These are phyloP conservation scores for Sarocladium kiliense DNA, from an alignment of 2,329 filamentous ascomycete genomes.

Conservation along the genomic window DNA sequence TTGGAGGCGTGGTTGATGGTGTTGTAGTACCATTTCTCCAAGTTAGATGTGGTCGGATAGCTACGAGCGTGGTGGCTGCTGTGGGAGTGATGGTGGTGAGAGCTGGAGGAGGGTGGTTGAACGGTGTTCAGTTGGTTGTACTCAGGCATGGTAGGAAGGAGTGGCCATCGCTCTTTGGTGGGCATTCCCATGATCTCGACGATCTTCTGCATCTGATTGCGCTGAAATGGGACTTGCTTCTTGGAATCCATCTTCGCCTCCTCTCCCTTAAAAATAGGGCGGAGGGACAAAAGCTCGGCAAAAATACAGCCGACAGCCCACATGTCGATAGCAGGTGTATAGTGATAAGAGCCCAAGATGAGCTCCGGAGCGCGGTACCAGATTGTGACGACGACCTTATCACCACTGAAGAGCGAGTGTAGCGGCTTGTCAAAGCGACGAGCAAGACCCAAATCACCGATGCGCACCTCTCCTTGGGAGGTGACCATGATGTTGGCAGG, in stretches of 20 bases:
- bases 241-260: conserved; percentile 99
- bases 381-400: conserved; percentile 98
- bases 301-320: conserved; percentile 99
- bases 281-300: conserved; percentile 81
- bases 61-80: conserved; percentile 23
- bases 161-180: conserved; percentile 82
- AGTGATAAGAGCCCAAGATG: conserved; percentile 87
- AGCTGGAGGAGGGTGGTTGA: conserved; percentile 43
- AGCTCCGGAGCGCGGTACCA: conserved; percentile 98
- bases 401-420: conserved; percentile 84
- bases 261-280: conserved; percentile 97
- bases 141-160: conserved; percentile 81
- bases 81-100: conserved; percentile 39
- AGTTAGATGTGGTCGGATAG: conserved; percentile 35
- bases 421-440: conserved; percentile 91
- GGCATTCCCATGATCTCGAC: conserved; percentile 93
- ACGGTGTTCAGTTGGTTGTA: conserved; percentile 63
- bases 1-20: conserved; percentile 56
- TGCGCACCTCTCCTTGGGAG: conserved; percentile 81
- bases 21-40: conserved; percentile 78
- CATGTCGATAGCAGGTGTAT: conserved; percentile 93
- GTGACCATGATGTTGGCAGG: conserved; percentile 99
- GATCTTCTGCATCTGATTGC: conserved; percentile 99
- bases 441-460: conserved; percentile 89
- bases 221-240: conserved; percentile 94